A percentile compares a stretch with the other conserved stretches of the same genome.
These are phyloP conservation scores for Sporothrix phasma DNA, from an alignment of 2,329 filamentous ascomycete species.

Conservation along the genomic window DNA sequence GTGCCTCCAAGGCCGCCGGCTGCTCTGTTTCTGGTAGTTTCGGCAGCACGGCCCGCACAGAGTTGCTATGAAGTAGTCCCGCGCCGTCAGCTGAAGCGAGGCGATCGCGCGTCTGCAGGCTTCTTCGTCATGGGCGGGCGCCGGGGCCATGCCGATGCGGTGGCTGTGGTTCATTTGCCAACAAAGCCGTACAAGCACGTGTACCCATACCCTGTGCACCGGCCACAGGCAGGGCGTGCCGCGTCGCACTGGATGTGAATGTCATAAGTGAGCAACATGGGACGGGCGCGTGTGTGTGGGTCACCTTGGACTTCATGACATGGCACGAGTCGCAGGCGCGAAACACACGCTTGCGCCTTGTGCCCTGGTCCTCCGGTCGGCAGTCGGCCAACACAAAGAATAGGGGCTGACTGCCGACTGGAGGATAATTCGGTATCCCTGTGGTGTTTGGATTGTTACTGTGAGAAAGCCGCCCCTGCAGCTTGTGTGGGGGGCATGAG, in stretches of 20 bases:
- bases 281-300: too few relatives aligned
- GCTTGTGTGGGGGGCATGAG: background rate
- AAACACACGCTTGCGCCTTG: constrained; percentile 20
- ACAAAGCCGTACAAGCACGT: constrained; percentile 17
- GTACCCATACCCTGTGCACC: constrained; percentile 22
- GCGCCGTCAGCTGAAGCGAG: background rate
- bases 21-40: background rate
- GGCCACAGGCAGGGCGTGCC: constrained; percentile 19
- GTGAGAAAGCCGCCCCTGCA: background rate
- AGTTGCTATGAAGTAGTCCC: constrained; percentile 10
- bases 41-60: background rate
- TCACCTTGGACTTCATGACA: constrained; percentile 22
- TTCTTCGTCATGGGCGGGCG: background rate
- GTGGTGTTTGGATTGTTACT: background rate
- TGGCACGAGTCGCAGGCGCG: constrained; percentile 23
- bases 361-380: background rate
- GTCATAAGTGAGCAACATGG: background rate
- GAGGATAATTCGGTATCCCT: background rate
- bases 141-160: background rate
- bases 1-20: background rate
- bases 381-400: background rate
- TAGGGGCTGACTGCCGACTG: too few relatives aligned
- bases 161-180: constrained; percentile 9
- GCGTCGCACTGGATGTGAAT: constrained; percentile 17
- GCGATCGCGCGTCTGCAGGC: background rate